Conservation (phyloP, 1,284 basidiomycete species). For the Agroathelia rolfsii region DNA sequence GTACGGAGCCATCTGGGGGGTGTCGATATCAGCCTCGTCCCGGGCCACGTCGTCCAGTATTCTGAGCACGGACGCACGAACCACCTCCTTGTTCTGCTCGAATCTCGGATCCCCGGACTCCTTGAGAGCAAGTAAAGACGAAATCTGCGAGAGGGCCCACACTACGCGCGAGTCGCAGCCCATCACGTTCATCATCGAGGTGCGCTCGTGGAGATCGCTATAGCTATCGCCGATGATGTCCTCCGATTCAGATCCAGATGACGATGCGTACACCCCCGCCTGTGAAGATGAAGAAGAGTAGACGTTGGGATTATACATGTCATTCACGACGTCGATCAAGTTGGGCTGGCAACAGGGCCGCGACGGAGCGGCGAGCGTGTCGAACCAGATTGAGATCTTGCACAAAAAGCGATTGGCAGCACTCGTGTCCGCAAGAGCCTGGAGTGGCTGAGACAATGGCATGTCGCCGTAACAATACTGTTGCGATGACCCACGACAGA, state of each 20-base stretch:
- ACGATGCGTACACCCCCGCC: too few species aligned
- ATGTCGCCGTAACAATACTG: too few species aligned
- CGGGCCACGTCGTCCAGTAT: constrained; percentile 46
- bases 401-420: constrained; percentile 56
- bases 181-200: constrained; percentile 73
- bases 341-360: constrained; percentile 43
- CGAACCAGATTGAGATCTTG: constrained; percentile 78
- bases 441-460: too few species aligned
- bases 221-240: constrained; percentile 28
- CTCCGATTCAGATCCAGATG: too few species aligned
- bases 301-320: constrained; percentile 38
- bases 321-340: too few species aligned
- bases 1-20: constrained; percentile 9
- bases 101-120: too few species aligned
- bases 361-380: constrained; percentile 69
- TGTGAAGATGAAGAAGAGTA: too few species aligned
- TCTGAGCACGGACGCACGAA: constrained; percentile 34
- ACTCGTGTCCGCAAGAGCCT: constrained; percentile 35
- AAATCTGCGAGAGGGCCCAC: constrained; percentile 67
- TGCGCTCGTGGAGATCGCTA: too few species aligned
- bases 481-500: too few species aligned
- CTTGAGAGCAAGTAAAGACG: constrained; percentile 52
- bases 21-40: constrained; percentile 46
- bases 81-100: constrained; percentile 48
- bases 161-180: constrained; percentile 75